Base-by-base conservation (phyloP, 768 basidiomycete species). In the Scleroderma bovista region DNA sequence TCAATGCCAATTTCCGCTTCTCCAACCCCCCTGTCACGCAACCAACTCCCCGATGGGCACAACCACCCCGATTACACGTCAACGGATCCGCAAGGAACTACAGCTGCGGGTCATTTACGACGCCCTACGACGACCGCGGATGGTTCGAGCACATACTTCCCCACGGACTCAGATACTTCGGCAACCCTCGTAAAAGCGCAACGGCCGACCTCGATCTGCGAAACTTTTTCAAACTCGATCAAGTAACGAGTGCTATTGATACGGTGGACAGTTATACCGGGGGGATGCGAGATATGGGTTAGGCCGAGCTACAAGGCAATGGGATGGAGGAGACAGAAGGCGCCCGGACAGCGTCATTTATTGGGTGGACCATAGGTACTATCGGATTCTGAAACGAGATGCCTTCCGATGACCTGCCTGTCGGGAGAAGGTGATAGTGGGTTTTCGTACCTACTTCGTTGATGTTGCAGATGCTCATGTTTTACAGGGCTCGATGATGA, bases 101-200 rank as follows among this genome's bases (percentile, higher is more conserved):
- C 17, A 22, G 54, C 11, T 66, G 68, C 33, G 65, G 65, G 10
- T 57, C 65, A 12, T 53, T 65, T 2, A 47, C 56, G 0, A 54
- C 55, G 0, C 65, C 60, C 0, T 59, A 64, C 31, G 42, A 48
- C 24, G 34, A 15, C 16, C 75, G 83, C 17, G 89, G 89, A 3
- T 91, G 88, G 88, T 72, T 78, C 43, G 86, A 84, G 59, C 80
- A 86, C 60, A 72, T 77, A 19, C 78, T 92, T n/a, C 88, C 89
- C 1, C 86, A 89, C 57, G 79, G 79, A 10, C 68, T 76, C 4
- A 69, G 77, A 32, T 92, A 92, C 67, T 92, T 82, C 58, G 75
- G 78, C 39, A 85, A 88, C 59, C 76, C 79, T 3, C 77, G 74
- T 12, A 65, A 75, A 33, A 78, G 75, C 38, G 72, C 83, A 46